Evolutionary conservation across 208 protist species (phyloP), one percentile per base, ranked within the genome.

Genomic region (Leishmania braziliensis): DNA sequence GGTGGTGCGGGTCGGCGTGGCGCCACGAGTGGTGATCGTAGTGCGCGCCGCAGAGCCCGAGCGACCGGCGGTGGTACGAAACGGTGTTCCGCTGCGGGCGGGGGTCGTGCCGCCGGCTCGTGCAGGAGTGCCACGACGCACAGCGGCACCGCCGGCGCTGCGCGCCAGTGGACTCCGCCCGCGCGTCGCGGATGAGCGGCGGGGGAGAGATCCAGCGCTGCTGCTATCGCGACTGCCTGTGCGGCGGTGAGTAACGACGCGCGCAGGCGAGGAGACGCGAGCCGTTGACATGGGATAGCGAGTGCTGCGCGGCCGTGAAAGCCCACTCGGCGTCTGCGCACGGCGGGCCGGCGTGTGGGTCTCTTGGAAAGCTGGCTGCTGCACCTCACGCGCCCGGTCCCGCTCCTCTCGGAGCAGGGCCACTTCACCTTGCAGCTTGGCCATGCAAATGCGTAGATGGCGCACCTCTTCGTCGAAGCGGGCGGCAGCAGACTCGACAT

Each of bases 381-480:
- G 84, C 65, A 80, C 78, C 69, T 89, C 85, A 9, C 86, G 56
- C 0, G 68, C 72, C 1, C 86, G 86, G 78, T 95, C 92, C 3
- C 80, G 85, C 80, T 94, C 90, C 75, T 88, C 88, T 75, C 89
- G 91, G 60, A 97, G 85, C 14, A 79, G 83, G 54, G 83, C 81
- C 63, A 94, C 86, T 82, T 96, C 92, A 53, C 89, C 84, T 71
- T 96, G 90, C 56, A 97, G 88, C 69, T 89, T 81, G 4, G 86
- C 88, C 80, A 97, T 95, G 86, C 91, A 96, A 10, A 89, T 51
- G 75, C 93, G 94, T 70, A 96, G 84, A 23, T 80, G 76, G 29
- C 89, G 85, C n/a, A 84, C 94, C 88, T 97, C 92, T 72, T 85
- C 84, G 75, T 97, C 89, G 79, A 97, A 97, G 70, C 82, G 85